A percentile compares a stretch with the other conserved stretches of the same genome.
phyloP scores from a whole-genome alignment of 768 basidiomycete species.

The Trametes cubensis region DNA sequence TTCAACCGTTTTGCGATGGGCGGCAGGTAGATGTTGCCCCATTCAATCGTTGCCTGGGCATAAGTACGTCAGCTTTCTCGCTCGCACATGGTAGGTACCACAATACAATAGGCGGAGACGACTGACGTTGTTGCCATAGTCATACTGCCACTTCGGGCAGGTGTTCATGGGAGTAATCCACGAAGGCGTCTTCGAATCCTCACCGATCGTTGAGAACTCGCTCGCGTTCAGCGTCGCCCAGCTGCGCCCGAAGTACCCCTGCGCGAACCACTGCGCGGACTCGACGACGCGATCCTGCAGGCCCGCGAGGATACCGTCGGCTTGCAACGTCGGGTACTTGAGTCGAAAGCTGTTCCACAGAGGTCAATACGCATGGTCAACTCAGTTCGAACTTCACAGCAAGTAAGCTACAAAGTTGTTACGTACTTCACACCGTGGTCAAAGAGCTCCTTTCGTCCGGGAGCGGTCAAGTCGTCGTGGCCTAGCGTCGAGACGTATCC shows the following conservation, averaged over 20 bases:
- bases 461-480: constrained; percentile 40
- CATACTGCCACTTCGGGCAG: constrained; percentile 41
- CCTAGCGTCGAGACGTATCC: constrained; percentile 40
- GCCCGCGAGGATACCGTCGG: constrained; percentile 34
- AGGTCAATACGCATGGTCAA: background rate
- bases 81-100: too few species aligned
- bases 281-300: constrained; percentile 43
- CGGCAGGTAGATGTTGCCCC: constrained; percentile 40
- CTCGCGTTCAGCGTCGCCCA: constrained; percentile 33
- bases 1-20: constrained; percentile 41
- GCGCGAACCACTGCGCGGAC: constrained; percentile 44
- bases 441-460: constrained; percentile 44
- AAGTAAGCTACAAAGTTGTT: background rate
- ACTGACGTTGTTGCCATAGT: constrained; percentile 35
- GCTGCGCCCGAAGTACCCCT: constrained; percentile 42
- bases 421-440: constrained; percentile 43
- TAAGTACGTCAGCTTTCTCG: background rate
- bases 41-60: constrained; percentile 30
- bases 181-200: constrained; percentile 40
- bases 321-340: constrained; percentile 35
- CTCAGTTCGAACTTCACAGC: background rate
- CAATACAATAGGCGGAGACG: too few species aligned
- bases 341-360: constrained; percentile 32
- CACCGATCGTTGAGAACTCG: constrained; percentile 35
- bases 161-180: constrained; percentile 48